Evolutionary conservation across 352 stramenopile genomes (phyloP), one percentile per base, ranked within the genome.

Genomic region (Phytophthora sansomeana): DNA sequence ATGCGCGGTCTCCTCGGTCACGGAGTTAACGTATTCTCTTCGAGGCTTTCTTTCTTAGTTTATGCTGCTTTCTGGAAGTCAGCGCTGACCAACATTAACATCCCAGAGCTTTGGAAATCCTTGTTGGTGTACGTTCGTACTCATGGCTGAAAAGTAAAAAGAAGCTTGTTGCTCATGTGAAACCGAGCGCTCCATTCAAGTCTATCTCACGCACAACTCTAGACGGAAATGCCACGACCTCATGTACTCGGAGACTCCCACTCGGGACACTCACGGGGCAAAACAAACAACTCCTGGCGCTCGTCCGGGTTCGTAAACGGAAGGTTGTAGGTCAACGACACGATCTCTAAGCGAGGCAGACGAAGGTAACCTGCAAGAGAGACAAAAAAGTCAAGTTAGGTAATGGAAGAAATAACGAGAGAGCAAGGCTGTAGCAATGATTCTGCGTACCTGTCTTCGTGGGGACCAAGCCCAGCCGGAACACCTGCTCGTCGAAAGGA

Each of bases 381-480:
- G 33, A 67, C 16, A 30, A 50, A 24, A 47, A n/a, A n/a, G n/a
- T n/a, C 48, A 9, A 57, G n/a, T 63, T 64, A 48, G 61, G 47
- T 28, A 48, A 38, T 36, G 19, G 19, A 47, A 56, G 14, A 19
- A 44, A 65, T 17, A n/a, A n/a, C n/a, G n/a, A n/a, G 32, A 33
- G 2, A 41, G 30, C 32, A 33, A 41, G 30, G 36, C 41, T 6
- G 24, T n/a, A 26, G 35, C 6, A 38, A 21, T n/a, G n/a, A n/a
- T n/a, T n/a, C n/a, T n/a, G n/a, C 72, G 50, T 75, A 94, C 87
- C 87, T 63, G 85, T 85, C 69, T 94, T 92, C 19, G 75, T 91
- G 6, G 88, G 88, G 30, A 94, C 67, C 39, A 96, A 71, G 6
- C 85, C 83, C 52, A 93, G 75, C 4, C 57, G 76, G 46, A 91